Conservation (phyloP, 2,329 filamentous ascomycete genomes). For the Graphilbum sp. region DNA sequence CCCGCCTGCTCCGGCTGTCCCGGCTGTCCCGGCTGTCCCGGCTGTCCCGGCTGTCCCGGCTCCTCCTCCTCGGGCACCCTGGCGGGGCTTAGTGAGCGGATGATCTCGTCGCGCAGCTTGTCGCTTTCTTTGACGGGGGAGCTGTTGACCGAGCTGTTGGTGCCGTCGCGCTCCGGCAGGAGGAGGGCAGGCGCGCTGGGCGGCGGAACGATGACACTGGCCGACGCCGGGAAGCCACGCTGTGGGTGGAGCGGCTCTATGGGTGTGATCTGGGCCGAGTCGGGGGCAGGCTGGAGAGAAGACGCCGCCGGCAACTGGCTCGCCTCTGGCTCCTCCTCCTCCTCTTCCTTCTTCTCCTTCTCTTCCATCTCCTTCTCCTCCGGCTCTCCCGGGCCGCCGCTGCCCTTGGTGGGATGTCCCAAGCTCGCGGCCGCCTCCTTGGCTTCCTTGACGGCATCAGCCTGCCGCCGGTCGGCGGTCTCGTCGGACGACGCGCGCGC, state of each 20-base stretch:
- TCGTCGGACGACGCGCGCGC: no score
- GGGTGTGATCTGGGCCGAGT: slow-evolving; percentile 14
- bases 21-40: no score
- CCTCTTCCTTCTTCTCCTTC: no score
- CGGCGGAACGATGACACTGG: slow-evolving; percentile 13
- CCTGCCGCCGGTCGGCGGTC: no score
- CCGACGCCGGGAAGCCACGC: slow-evolving; percentile 17
- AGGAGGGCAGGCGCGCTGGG: slow-evolving; percentile 8
- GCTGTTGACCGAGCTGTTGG: slow-evolving; percentile 29
- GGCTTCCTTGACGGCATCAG: no score
- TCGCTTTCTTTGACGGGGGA: slow-evolving; percentile 53
- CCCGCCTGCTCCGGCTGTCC: no score
- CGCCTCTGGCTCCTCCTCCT: no score
- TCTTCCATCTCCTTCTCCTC: no score
- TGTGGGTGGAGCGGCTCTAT: slow-evolving; percentile 29
- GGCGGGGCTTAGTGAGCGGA: slow-evolving; percentile 46
- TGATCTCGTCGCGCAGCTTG: slow-evolving; percentile 55
- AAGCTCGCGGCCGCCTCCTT: no score
- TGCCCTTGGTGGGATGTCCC: no score
- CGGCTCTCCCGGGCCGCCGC: no score
- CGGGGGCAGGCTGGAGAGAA: neutral
- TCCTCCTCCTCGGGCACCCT: slow-evolving; percentile 11
- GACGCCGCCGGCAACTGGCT: neutral
- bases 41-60: no score
- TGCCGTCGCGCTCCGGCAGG: slow-evolving; percentile 26